Conservation (phyloP, 176 grass and related monocot genomes). For the Rhynchospora pubera region DNA sequence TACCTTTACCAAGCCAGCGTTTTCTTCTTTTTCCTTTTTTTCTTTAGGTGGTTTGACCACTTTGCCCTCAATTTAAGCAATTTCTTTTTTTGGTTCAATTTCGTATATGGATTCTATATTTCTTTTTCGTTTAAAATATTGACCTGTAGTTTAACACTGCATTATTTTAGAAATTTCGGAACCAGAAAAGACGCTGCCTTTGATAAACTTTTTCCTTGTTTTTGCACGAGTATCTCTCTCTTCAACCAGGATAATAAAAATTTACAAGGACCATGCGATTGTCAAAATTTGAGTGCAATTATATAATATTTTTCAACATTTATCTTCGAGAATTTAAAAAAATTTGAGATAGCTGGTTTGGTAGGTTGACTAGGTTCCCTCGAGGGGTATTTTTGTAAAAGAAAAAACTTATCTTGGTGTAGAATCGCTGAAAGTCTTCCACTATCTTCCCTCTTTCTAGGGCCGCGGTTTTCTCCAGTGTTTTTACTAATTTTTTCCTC, state of each 20-base stretch:
- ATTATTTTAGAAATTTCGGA: background rate
- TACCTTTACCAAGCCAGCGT: background rate
- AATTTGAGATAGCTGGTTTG: background rate
- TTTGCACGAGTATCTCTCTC: background rate
- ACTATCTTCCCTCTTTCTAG: slow-evolving; percentile 15
- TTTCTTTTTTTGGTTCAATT: background rate
- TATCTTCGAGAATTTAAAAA: background rate
- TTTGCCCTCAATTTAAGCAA: background rate
- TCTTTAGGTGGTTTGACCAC: background rate
- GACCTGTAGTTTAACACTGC: background rate
- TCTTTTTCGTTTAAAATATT: background rate
- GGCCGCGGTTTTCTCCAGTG: slow-evolving; percentile 1
- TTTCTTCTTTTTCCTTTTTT: background rate
- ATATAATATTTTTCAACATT: background rate
- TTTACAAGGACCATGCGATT: background rate
- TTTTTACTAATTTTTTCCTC: background rate
- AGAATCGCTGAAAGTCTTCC: slow-evolving; percentile 16
- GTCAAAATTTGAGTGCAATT: background rate
- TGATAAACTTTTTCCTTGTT: background rate
- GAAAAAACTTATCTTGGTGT: background rate
- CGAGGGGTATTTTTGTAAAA: background rate
- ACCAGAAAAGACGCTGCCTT: background rate
- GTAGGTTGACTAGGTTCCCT: slow-evolving; percentile 17
- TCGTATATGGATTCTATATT: background rate
- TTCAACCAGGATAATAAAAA: background rate